Conservation (phyloP, 2,329 filamentous ascomycete species). For the Epichloe sp. region DNA sequence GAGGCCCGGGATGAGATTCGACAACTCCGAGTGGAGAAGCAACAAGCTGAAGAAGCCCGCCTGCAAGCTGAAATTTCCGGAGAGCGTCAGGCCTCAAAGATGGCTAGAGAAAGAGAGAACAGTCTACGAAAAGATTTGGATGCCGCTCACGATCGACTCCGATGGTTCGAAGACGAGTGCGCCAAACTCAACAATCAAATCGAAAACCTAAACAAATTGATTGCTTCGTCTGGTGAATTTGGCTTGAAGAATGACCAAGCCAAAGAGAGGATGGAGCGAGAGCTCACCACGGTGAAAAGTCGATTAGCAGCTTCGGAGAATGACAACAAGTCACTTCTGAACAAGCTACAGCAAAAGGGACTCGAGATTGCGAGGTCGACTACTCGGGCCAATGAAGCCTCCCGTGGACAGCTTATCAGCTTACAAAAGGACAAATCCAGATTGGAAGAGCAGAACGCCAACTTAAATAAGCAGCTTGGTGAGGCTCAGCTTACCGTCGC, state of each 20-base stretch:
- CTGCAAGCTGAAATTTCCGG: slow-evolving; percentile 68
- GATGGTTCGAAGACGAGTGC: slow-evolving; percentile 70
- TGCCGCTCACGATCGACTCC: slow-evolving; percentile 59
- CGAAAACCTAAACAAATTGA: slow-evolving; percentile 74
- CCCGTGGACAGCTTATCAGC: slow-evolving; percentile 60
- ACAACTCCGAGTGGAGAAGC: slow-evolving; percentile 67
- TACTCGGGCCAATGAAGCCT: slow-evolving; percentile 73
- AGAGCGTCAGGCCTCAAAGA: slow-evolving; percentile 63
- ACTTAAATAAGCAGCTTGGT: slow-evolving; percentile 70
- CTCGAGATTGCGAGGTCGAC: slow-evolving; percentile 87
- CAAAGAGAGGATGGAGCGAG: slow-evolving; percentile 83
- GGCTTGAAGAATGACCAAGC: slow-evolving; percentile 83
- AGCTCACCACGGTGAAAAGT: slow-evolving; percentile 82
- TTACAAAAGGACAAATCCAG: slow-evolving; percentile 74
- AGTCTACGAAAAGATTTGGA: slow-evolving; percentile 71
- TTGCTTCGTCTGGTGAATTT: slow-evolving; percentile 80
- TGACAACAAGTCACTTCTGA: slow-evolving; percentile 86
- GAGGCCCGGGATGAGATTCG: slow-evolving; percentile 80
- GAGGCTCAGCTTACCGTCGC: slow-evolving; percentile 74
- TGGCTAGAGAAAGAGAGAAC: slow-evolving; percentile 68
- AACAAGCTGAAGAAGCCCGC: slow-evolving; percentile 74
- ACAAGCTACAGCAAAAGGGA: slow-evolving; percentile 95
- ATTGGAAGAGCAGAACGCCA: slow-evolving; percentile 69
- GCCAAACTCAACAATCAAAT: slow-evolving; percentile 65
- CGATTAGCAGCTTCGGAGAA: slow-evolving; percentile 87